Evolutionary conservation across 1,284 basidiomycete species (phyloP), one percentile per base, ranked within the genome.

Genomic region (Trichosporon asahii): DNA sequence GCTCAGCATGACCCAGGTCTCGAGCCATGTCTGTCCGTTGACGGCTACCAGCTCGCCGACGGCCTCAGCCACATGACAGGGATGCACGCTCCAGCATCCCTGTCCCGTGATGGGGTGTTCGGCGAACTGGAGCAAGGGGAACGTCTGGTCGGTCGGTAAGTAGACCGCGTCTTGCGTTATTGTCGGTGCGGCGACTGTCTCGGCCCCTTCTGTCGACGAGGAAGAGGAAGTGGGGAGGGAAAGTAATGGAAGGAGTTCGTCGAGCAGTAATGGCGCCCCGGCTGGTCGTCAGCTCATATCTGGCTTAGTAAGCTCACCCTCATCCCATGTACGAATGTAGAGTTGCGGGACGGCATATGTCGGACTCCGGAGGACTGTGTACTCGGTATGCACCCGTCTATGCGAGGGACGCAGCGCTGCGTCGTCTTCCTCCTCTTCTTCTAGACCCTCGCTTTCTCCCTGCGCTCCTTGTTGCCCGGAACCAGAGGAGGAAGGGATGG

Each of bases 1-100:
- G 27, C 72, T 75, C 57, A 80, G 70, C 79, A 78, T 78, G 66
- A 79, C 69, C 77, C 78, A 80, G 29, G 72, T 72, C 70, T 80
- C 78, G 68, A 80, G 73, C 79, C 79, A 80, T 35, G 55, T 65
- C 65, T 76, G 29, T 3, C 35, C 29, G 12, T 40, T 33, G 21
- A 46, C 60, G 0, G 15, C 5, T 0, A 78, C 40, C 3, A 80
- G 66, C 70, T 77, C 77, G 1, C 69, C 66, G 0, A 80, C 78
- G 0, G 77, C 78, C 8, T 67, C 66, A 1, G 66, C 63, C 31
- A 79, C 75, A 57, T 76, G 72, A 66, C 76, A 77, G 7, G 78
- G 78, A 68, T 80, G 77, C 31, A 80, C 72, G 64, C 70, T 73
- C 71, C 78, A 79, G 49, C 75, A 75, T 4, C 74, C 63, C 21